Conservation (phyloP, 2,329 filamentous ascomycete genomes). For the Xylariales sp. region DNA sequence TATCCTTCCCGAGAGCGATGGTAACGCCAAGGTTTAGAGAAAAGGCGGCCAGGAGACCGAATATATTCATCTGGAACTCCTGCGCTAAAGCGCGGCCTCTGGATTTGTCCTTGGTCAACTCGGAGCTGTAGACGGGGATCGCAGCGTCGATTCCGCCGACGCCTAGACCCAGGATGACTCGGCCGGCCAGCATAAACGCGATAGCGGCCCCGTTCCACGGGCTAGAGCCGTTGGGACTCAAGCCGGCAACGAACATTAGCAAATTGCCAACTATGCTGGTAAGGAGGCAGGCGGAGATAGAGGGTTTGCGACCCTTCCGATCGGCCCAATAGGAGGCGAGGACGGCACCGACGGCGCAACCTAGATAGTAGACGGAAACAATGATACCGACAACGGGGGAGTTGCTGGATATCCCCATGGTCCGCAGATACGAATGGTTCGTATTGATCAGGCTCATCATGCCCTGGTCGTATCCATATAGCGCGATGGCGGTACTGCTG, state of each 20-base stretch:
- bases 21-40: constrained; percentile 68
- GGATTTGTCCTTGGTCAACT: constrained; percentile 66
- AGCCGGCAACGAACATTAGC: constrained; percentile 69
- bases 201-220: constrained; percentile 61
- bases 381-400: constrained; percentile 68
- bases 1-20: constrained; percentile 62
- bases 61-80: constrained; percentile 74
- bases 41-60: constrained; percentile 70
- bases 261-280: constrained; percentile 66
- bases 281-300: constrained; percentile 66
- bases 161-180: constrained; percentile 56
- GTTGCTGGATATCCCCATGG: constrained; percentile 65
- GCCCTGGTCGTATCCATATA: constrained; percentile 52
- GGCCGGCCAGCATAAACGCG: constrained; percentile 51
- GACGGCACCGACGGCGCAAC: constrained; percentile 68
- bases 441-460: constrained; percentile 53
- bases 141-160: constrained; percentile 71
- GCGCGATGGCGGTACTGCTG: constrained; percentile 54
- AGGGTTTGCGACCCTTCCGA: constrained; percentile 63
- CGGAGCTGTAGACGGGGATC: constrained; percentile 69
- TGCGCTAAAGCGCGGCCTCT: constrained; percentile 69
- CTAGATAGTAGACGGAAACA: constrained; percentile 71
- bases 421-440: constrained; percentile 61
- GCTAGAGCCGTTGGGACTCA: constrained; percentile 55
- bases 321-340: constrained; percentile 68